Percentiles rank a stretch among this genome's conserved stretches.
phyloP scores from a whole-genome alignment of 441 rosid species.

The Brassica balearica region DNA sequence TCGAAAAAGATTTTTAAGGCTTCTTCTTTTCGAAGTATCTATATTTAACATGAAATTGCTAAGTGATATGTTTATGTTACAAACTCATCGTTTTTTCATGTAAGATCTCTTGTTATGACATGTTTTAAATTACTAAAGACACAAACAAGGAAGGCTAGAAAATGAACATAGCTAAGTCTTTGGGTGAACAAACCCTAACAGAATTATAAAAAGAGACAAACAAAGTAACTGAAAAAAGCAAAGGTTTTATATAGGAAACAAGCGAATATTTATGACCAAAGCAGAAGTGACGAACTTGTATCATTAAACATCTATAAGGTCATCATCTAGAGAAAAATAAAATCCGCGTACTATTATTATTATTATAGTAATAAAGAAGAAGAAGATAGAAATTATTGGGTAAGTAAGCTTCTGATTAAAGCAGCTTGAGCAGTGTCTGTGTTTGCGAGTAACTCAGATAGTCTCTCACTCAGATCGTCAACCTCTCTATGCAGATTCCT shows the following conservation, averaged over 20 bases:
- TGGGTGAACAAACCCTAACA: slow-evolving; percentile 40
- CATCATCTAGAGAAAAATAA: slow-evolving; percentile 35
- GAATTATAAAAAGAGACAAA: slow-evolving; percentile 33
- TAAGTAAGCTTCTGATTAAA: slow-evolving; percentile 71
- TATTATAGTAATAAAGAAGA: slow-evolving; percentile 7
- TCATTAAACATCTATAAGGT: slow-evolving; percentile 35
- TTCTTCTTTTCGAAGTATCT: not conserved
- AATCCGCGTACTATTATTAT: slow-evolving; percentile 35
- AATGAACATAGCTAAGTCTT: slow-evolving; percentile 19
- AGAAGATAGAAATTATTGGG: slow-evolving; percentile 29
- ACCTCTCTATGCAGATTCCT: slow-evolving; percentile 83
- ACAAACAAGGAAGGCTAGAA: slow-evolving; percentile 12
- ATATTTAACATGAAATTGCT: not conserved
- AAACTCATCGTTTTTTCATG: not conserved
- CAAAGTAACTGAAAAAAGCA: slow-evolving; percentile 30
- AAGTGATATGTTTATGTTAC: not conserved
- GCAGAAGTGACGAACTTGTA: slow-evolving; percentile 43
- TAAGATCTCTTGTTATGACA: not conserved
- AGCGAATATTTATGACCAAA: slow-evolving; percentile 40
- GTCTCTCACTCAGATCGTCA: slow-evolving; percentile 84
- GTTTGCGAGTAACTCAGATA: slow-evolving; percentile 74
- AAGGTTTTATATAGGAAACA: slow-evolving; percentile 37
- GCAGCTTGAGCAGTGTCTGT: slow-evolving; percentile 88
- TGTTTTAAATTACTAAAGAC: slow-evolving; percentile 17
- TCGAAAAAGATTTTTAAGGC: too few species aligned